phyloP scores from a whole-genome alignment of 192 early-diverging fungal species.

The Backusella australiensis region DNA sequence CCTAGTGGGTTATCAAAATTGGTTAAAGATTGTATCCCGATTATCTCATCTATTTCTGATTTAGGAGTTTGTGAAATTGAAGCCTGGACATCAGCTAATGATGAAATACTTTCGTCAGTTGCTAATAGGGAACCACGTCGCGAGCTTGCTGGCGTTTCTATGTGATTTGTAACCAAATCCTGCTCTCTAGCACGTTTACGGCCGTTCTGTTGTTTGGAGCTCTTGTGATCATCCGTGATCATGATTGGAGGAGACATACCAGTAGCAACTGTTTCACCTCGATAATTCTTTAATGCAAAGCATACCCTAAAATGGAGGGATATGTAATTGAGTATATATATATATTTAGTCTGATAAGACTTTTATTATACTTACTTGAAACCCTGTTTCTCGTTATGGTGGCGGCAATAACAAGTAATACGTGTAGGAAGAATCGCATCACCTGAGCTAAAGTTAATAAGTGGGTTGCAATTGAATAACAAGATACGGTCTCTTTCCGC shows the following conservation, averaged over 20 bases:
- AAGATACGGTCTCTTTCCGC: slow-evolving; percentile 77
- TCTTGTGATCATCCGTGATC: slow-evolving; percentile 98
- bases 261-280: slow-evolving; percentile 63
- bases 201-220: slow-evolving; percentile 48
- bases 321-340: background rate
- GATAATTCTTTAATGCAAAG: slow-evolving; percentile 70
- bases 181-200: background rate
- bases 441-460: slow-evolving; percentile 85
- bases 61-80: background rate
- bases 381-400: slow-evolving; percentile 89
- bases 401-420: slow-evolving; percentile 96
- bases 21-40: background rate
- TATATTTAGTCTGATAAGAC: background rate
- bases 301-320: slow-evolving; percentile 46
- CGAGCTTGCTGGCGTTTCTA: background rate
- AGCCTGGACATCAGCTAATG: background rate
- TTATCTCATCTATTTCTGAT: slow-evolving; percentile 1
- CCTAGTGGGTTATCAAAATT: background rate
- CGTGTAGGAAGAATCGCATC: slow-evolving; percentile 89
- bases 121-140: background rate
- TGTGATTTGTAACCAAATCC: background rate
- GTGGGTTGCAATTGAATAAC: slow-evolving; percentile 84
- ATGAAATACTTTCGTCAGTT: background rate
- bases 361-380: slow-evolving; percentile 44
- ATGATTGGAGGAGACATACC: slow-evolving; percentile 89